phyloP scores from a whole-genome alignment of 2,329 filamentous ascomycete species.

The Nemania sp. region DNA sequence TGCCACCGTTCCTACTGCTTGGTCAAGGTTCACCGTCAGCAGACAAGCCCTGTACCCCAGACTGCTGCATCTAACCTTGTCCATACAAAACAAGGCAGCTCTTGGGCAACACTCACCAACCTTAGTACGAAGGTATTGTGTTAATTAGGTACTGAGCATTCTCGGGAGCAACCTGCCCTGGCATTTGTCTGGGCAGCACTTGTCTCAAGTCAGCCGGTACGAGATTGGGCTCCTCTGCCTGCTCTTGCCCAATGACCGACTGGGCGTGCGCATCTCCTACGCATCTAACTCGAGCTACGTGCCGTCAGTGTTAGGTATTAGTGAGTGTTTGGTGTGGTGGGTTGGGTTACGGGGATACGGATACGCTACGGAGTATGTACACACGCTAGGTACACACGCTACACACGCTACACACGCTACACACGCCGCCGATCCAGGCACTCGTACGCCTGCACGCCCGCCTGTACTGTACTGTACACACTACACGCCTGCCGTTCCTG shows the following conservation, averaged over 20 bases:
- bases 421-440: too few species aligned
- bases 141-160: conserved; percentile 6
- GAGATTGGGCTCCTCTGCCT: neutral
- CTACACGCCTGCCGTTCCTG: too few species aligned
- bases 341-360: too few species aligned
- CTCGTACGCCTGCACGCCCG: too few species aligned
- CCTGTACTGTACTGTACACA: too few species aligned
- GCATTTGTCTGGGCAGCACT: too few species aligned
- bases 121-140: too few species aligned
- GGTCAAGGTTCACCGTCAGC: neutral
- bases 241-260: conserved; percentile 10
- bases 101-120: too few species aligned
- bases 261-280: conserved; percentile 1
- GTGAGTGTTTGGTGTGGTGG: too few species aligned
- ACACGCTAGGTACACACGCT: neutral
- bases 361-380: too few species aligned
- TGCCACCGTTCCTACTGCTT: too few species aligned
- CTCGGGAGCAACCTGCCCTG: conserved; percentile 11
- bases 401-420: neutral
- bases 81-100: neutral
- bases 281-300: neutral
- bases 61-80: conserved; percentile 3
- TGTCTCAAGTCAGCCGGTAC: neutral
- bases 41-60: neutral
- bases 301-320: too few species aligned